Base-by-base conservation (phyloP, 805 yeast genomes). In the Pichia rugopelliculosa region DNA sequence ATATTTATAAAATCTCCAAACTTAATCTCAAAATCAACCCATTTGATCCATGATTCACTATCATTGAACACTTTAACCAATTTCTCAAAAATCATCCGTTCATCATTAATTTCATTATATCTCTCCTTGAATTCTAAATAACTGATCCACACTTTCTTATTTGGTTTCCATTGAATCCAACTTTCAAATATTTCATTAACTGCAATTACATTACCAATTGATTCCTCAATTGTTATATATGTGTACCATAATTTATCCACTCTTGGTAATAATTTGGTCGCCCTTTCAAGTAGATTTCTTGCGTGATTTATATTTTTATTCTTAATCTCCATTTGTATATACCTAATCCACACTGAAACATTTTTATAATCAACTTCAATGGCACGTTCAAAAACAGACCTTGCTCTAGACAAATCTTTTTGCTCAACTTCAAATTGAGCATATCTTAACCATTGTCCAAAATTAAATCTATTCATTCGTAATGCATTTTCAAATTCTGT, bases 401-500 rank as follows among this genome's bases (percentile, higher is more conserved):
- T 70, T 0, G 95, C 96, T 21, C 97, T 71, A 18, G 77, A 72
- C 51, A 77, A 72, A 58, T 91, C 96, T 50, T 80, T 83, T 56
- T 87, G 91, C 6, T 84, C 84, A 4, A 82, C 62, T 64, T 91
- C 99, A 77, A 89, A 87, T 49, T 76, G 77, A 0, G 96, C 98
- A 63, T 91, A 93, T 47, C 96, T 71, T 61, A 87, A 73, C 96
- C 98, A 93, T 61, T 89, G 96, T 2, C 87, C 84, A 58, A 77
- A 73, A 58, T 88, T 89, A 33, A 84, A 75, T 50, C 96, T 69
- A 61, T 91, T 91, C 55, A 93, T 75, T 56, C 93, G 79, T 45
- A 93, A 67, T n/a, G 90, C 95, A 54, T 82, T 82, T 65, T 93
- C 98, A 61, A 72, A 91, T 55, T 87, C 96, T 30, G 76, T 74